Base-by-base conservation (phyloP, 1,139 yeast genomes). In the Zygosaccharomyces sapae region DNA sequence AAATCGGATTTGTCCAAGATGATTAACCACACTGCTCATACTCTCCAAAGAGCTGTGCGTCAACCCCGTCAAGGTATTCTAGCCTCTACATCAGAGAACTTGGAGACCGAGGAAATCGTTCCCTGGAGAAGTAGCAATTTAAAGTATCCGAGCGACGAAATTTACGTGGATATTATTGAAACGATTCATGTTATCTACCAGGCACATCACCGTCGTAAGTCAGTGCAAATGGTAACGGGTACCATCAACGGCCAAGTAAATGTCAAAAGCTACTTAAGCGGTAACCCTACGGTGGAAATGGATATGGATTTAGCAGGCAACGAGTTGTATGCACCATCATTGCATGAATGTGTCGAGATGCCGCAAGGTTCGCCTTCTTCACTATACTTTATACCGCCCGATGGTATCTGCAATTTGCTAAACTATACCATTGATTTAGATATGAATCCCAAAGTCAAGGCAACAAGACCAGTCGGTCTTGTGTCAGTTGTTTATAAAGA, bases 81-180 rank as follows among this genome's bases (percentile, higher is more conserved):
- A 24, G 34, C 41, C 7, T n/a, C 41, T 8, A 19, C 12, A 16
- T 27, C 41, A 8, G 33, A 38, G 3, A 33, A 10, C 5, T 13
- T 9, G 13, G 19, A 38, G 55, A 24, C 53, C 51, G 18, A 13
- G 1, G 52, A 68, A 2, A 67, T 66, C 4, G 75, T 76, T 8
- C 92, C 94, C 1, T 88, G 96, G 96, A 74, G 96, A 58, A 70
- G 81, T 42, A 66, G 81, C 5, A 76, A 79, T 51, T 82, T 83
- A 9, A 75, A 76, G 49, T 79, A 85, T 64, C 74, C 86, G 4
- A 82, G 80, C 54, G 86, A 88, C 63, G 96, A 89, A 66, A 75
- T 89, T 68, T 86, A 81, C 63, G 83, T 89, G 7, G 97, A 89
- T 65, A 66, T 89, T 4, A 69, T 74, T 4, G 96, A 88, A 62